Evolutionary conservation across 2,329 filamentous ascomycete genomes (phyloP), one percentile per base, ranked within the genome.

Genomic region (Ceratocystis lukuohia): DNA sequence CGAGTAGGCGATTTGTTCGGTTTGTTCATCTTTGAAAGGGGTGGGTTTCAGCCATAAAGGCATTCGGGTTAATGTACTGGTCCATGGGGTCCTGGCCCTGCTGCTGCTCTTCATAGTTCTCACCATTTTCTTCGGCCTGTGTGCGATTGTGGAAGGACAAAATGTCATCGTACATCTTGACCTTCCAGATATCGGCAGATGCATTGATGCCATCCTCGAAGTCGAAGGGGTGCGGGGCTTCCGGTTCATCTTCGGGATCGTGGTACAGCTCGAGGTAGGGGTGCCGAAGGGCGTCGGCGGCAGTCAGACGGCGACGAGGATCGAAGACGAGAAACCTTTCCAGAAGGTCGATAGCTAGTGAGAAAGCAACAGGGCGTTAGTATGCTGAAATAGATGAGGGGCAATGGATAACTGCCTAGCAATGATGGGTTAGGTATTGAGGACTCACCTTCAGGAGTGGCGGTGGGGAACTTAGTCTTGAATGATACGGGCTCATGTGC

Each of bases 141-240:
- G 61, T 66, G 66, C 96, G 91, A 74, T 97, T 96, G 79, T 97
- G 94, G 78, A 96, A 97, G 77, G 97, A 92, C 72, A 97, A 87
- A 72, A 99, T 97, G 45, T 68, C 48, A 30, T 76, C 88, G 74
- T 82, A 96, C 94, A 99, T 99, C 94, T 97, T 99, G 75, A 99
- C 96, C 80, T 99, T 99, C 94, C 94, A 99, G n/a, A 92, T 96
- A 74, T 99, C 94, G 63, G 97, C 92, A 0, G 94, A 93, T 67
- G 99, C 80, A 74, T 99, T 94, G 61, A 93, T 94, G 72, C 99
- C 94, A 76, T 97, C 97, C 65, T 92, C 96, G 94, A 94, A 99
- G 75, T 99, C 94, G 73, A 99, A 99, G 79, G 96, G 96, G 80
- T 96, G 92, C 69, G 96, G 90, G 25, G 94, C 90, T 17, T 91